These are phyloP conservation scores for Dioszegia crocea DNA, from an alignment of 768 basidiomycete genomes.

Conservation along the genomic window DNA sequence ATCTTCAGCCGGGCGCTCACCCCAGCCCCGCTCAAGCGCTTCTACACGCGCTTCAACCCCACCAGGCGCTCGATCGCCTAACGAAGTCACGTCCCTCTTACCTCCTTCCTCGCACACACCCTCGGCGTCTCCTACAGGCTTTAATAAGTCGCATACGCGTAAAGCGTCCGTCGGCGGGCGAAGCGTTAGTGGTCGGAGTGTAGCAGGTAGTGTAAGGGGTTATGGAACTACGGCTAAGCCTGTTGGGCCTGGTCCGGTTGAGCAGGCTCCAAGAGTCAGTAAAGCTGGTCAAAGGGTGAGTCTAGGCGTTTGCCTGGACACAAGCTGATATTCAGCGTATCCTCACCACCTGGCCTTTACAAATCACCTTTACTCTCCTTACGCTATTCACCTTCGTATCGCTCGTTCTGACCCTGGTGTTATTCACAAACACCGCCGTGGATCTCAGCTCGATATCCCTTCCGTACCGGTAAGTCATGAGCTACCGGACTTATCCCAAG, in stretches of 20 bases:
- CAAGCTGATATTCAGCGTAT: slow-evolving; percentile 30
- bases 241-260: slow-evolving; percentile 24
- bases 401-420: slow-evolving; percentile 33
- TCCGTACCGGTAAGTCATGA: slow-evolving; percentile 26
- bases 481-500: not conserved
- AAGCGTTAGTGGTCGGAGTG: slow-evolving; percentile 31
- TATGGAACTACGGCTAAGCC: slow-evolving; percentile 25
- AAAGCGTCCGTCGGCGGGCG: slow-evolving; percentile 30
- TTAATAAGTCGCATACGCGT: not conserved
- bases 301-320: not conserved
- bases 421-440: slow-evolving; percentile 39
- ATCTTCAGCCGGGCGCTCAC: no score
- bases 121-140: not conserved
- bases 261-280: slow-evolving; percentile 41
- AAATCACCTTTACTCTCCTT: slow-evolving; percentile 34
- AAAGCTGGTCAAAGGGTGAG: slow-evolving; percentile 43
- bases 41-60: slow-evolving; percentile 6
- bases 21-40: not conserved
- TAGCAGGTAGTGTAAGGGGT: slow-evolving; percentile 30
- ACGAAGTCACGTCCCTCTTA: slow-evolving; percentile 35
- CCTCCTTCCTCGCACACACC: slow-evolving; percentile 17
- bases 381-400: slow-evolving; percentile 32
- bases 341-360: slow-evolving; percentile 42
- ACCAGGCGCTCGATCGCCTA: slow-evolving; percentile 9
- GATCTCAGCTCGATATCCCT: slow-evolving; percentile 27